Evolutionary conservation across 768 basidiomycete genomes (phyloP), one percentile per base, ranked within the genome.

Genomic region (Suillus fuscotomentosus): DNA sequence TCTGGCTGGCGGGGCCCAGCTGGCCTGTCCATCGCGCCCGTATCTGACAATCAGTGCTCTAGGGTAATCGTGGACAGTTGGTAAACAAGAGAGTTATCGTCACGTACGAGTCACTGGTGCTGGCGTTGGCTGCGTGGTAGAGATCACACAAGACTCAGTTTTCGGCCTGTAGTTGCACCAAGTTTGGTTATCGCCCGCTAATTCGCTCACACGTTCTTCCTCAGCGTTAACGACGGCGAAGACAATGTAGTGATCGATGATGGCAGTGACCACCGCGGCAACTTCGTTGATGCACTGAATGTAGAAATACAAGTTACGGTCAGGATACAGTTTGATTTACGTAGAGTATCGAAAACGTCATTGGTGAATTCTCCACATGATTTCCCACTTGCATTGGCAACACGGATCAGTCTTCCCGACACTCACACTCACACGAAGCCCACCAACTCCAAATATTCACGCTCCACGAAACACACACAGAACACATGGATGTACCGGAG

Each of bases 1-100:
- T 92, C 90, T 53, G 82, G 81, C 31, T 78, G 77, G 61, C 82
- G 76, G 78, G 89, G 89, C 60, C 90, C 90, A 70, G 85, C 73
- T 65, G 83, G 84, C 68, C 81, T 78, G 69, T 85, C 83, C 83
- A 84, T 84, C 63, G 51, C 31, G 17, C 24, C 57, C 41, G 39
- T 59, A 41, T 27, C 39, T 59, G 24, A 42, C 24, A 41, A 59
- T 42, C 27, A 42, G 24, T 42, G 39, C 20, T 59, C 57, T 59
- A 59, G 41, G 39, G 6, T 7, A 41, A 57, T 39, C 10, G 39
- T 41, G 39, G 39, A 59, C 27, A 57, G 39, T 42, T 27, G 24
- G 39, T 4, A 27, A 57, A 41, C 24, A 59, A 31, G 27, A 42
- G 41, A 42, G 42, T 31, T 59, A 15, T 27, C 11, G 41, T 59